Conservation (phyloP, 1,139 yeast species). For the Candida glucosophila region DNA sequence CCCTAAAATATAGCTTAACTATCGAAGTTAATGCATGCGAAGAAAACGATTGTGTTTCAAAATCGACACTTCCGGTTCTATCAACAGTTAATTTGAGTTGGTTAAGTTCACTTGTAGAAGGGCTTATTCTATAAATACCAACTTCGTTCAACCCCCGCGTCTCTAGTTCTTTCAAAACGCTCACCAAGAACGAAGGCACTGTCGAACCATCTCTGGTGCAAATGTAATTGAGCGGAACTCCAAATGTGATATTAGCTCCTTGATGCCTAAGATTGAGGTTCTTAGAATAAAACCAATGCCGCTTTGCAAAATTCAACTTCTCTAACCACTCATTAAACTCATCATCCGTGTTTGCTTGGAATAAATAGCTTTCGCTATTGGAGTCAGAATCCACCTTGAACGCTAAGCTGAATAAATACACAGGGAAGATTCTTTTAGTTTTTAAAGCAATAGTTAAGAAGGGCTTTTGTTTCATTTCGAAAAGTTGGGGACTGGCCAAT, state of each 20-base stretch:
- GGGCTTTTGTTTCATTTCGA: slow-evolving; percentile 48
- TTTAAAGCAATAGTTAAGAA: slow-evolving; percentile 47
- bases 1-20: slow-evolving; percentile 77
- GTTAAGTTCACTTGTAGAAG: slow-evolving; percentile 73
- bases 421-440: slow-evolving; percentile 44
- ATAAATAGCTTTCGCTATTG: slow-evolving; percentile 47
- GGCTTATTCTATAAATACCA: slow-evolving; percentile 88
- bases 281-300: slow-evolving; percentile 50
- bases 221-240: slow-evolving; percentile 74
- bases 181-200: slow-evolving; percentile 60
- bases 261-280: slow-evolving; percentile 22
- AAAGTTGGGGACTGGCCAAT: slow-evolving; percentile 45
- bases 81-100: slow-evolving; percentile 69
- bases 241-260: slow-evolving; percentile 52
- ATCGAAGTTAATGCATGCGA: slow-evolving; percentile 87
- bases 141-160: slow-evolving; percentile 79
- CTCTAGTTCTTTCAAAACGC: slow-evolving; percentile 68
- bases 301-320: slow-evolving; percentile 36
- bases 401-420: slow-evolving; percentile 41
- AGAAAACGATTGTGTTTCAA: slow-evolving; percentile 66
- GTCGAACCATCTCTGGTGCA: slow-evolving; percentile 61
- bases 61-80: slow-evolving; percentile 48
- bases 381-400: slow-evolving; percentile 55
- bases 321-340: slow-evolving; percentile 76
- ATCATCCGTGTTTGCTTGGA: slow-evolving; percentile 59